Conservation (phyloP, 345 rosid genomes). For the Populus euphratica region DNA sequence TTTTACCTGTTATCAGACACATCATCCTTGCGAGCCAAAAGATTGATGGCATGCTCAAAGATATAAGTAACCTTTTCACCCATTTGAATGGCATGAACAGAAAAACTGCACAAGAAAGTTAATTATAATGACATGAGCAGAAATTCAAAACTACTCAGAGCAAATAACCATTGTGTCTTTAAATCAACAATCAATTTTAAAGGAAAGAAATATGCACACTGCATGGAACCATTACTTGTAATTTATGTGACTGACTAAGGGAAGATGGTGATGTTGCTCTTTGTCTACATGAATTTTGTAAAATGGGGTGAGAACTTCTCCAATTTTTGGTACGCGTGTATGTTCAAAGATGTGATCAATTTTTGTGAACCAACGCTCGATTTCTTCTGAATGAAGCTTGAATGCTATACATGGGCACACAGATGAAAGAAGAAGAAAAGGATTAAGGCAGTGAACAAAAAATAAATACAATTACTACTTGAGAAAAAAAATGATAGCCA, state of each 20-base stretch:
- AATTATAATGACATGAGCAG: background rate
- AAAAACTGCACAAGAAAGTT: constrained; percentile 53
- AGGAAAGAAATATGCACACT: background rate
- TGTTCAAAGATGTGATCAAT: constrained; percentile 90
- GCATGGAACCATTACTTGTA: constrained; percentile 60
- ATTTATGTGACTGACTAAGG: constrained; percentile 64
- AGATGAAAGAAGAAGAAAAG: constrained; percentile 8
- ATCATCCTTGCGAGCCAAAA: constrained; percentile 74
- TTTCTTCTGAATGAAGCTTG: constrained; percentile 76
- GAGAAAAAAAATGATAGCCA: background rate
- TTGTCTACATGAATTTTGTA: constrained; percentile 62
- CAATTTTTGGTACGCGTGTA: constrained; percentile 68
- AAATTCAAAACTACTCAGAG: background rate
- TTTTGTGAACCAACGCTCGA: constrained; percentile 91
- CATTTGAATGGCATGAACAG: constrained; percentile 92
- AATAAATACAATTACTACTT: background rate
- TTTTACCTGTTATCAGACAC: constrained; percentile 55
- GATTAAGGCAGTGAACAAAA: background rate
- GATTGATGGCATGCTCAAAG: constrained; percentile 75
- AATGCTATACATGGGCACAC: constrained; percentile 45
- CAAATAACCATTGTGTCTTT: constrained; percentile 13
- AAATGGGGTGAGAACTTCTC: constrained; percentile 72
- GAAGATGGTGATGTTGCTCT: constrained; percentile 65
- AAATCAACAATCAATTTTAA: constrained; percentile 10
- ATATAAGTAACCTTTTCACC: constrained; percentile 82